phyloP scores from a whole-genome alignment of 768 basidiomycete species.

The Leucocoprinus sp. region DNA sequence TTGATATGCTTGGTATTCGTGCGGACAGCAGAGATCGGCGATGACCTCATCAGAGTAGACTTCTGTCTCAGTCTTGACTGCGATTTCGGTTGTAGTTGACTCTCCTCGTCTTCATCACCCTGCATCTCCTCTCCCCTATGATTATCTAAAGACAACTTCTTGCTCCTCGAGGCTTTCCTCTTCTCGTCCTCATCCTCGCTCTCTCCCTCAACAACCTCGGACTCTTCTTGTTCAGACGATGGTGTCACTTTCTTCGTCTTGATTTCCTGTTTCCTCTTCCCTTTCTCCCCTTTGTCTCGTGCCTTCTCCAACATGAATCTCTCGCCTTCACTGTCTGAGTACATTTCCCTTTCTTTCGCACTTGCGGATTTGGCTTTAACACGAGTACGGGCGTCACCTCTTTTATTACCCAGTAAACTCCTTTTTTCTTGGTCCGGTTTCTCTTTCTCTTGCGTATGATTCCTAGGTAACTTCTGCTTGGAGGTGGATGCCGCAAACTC shows the following conservation, averaged over 20 bases:
- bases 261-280: background rate
- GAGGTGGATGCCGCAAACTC: too few relatives aligned
- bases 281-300: background rate
- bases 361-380: constrained; percentile 16
- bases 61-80: background rate
- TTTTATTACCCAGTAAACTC: constrained; percentile 13
- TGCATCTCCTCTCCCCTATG: too few relatives aligned
- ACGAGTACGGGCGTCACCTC: constrained; percentile 21
- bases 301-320: background rate
- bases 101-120: background rate
- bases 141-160: too few relatives aligned
- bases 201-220: too few relatives aligned
- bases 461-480: constrained; percentile 4
- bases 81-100: background rate
- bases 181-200: background rate
- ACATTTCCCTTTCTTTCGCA: constrained; percentile 10
- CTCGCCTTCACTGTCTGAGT: constrained; percentile 15
- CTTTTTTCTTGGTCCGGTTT: constrained; percentile 12
- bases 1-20: background rate
- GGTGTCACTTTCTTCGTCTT: background rate
- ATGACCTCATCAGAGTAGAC: too few relatives aligned
- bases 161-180: constrained; percentile 10
- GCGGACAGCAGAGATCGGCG: constrained; percentile 4
- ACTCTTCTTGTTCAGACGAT: background rate
- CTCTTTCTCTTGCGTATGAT: constrained; percentile 1